Base-by-base conservation (phyloP, 75 land plant genomes). In the Picea sitchensis region DNA sequence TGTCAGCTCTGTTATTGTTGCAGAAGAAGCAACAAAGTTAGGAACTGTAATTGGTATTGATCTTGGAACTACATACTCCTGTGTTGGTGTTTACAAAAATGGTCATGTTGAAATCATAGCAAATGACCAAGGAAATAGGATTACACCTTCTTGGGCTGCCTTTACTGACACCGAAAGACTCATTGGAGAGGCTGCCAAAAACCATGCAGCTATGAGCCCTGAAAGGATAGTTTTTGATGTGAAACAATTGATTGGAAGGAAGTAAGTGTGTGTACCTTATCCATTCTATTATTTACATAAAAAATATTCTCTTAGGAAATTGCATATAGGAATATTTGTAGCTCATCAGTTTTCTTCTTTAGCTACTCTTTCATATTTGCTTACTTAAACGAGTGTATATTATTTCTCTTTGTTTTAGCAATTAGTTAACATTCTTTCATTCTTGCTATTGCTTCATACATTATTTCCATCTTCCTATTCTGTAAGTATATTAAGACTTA, bases 111-210 rank as follows among this genome's bases (percentile, higher is more conserved):
- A 86, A 69, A 86, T 86, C 74, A 86, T 86, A 58, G 88, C 88
- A 3, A 86, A 86, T 71, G 88, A 86, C 67, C 88, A 86, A 76
- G 88, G 88, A 20, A 91, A 89, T 91, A 26, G 26, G 26, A 26
- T 26, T 26, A 26, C 26, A 26, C 26, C 26, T 26, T 26, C 26
- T 26, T 26, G 89, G 89, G 91, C 89, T 36, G 89, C 87, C 23
- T 91, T 91, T 85, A 89, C 91, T n/a, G 88, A 89, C 63, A 83
- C 65, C 34, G 89, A 91, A 77, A 65, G 93, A 30, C 76, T 91
- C 31, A 91, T 91, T 63, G 91, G 93, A 59, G 93, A 91, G 47
- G 91, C 91, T 5, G 91, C 91, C 23, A 91, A 91, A 79, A 91
- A 91, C 75, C 88, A 87, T 74, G 93, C 91, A 58, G 82, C 91